Conservation (phyloP, 257 asterid species). For the Anisodus acutangulus region DNA sequence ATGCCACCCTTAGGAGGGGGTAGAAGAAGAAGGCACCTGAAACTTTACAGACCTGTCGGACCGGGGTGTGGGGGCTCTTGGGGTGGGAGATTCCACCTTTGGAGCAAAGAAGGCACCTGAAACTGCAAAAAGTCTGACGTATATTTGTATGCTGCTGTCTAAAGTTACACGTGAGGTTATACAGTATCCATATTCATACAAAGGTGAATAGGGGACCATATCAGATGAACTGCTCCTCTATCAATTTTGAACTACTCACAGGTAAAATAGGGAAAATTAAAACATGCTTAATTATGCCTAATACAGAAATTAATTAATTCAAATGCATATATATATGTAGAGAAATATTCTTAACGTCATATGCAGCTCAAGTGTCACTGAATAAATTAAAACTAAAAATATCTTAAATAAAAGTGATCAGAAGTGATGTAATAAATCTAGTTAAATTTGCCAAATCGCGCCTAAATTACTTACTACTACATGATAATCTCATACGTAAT, state of each 20-base stretch:
- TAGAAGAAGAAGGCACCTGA: conserved; percentile 13
- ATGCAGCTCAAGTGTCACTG: not conserved
- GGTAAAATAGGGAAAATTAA: not conserved
- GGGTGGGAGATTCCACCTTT: no score
- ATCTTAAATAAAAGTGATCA: not conserved
- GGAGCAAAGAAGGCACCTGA: conserved; percentile 31
- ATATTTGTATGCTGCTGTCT: not conserved
- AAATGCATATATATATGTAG: not conserved
- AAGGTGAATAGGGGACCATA: not conserved
- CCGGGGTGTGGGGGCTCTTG: no score
- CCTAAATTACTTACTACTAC: not conserved
- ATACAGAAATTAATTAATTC: not conserved
- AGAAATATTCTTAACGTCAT: not conserved
- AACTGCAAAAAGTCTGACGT: conserved; percentile 11
- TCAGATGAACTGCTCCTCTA: not conserved
- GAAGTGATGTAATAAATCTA: not conserved
- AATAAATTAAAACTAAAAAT: not conserved
- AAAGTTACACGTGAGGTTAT: conserved; percentile 33
- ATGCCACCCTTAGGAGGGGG: no score
- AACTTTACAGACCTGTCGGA: no score
- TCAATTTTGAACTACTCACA: not conserved
- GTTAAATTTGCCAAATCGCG: not conserved
- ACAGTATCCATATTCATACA: not conserved
- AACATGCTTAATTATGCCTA: not conserved
- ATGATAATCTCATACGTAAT: not conserved